Evolutionary conservation across 257 asterid species (phyloP).

Genomic region (Datura wrightii): DNA sequence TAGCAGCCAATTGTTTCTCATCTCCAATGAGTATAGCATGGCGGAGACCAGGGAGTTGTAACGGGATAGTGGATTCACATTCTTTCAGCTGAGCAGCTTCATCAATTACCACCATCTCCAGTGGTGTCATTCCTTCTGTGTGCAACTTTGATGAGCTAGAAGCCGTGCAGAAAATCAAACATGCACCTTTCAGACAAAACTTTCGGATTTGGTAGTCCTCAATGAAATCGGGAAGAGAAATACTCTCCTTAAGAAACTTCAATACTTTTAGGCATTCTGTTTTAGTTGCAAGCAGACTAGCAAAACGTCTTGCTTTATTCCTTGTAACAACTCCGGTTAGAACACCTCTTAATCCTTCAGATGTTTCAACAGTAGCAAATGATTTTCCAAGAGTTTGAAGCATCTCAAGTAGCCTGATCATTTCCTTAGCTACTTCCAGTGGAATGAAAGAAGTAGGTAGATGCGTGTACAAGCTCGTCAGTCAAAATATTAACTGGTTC

Average conservation of each 20-base stretch:
- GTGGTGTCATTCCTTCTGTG: background rate
- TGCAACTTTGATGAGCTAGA: slow-evolving; percentile 52
- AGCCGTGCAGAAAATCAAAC: slow-evolving; percentile 54
- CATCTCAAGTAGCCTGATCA: slow-evolving; percentile 33
- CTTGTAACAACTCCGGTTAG: background rate
- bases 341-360: slow-evolving; percentile 28
- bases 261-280: slow-evolving; percentile 37
- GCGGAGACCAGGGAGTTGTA: slow-evolving; percentile 55
- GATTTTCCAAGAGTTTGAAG: slow-evolving; percentile 36
- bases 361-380: background rate
- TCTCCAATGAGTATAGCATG: slow-evolving; percentile 69
- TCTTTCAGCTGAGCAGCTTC: slow-evolving; percentile 75
- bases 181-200: slow-evolving; percentile 46
- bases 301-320: background rate
- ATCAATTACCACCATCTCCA: slow-evolving; percentile 54
- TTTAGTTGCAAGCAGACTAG: slow-evolving; percentile 20
- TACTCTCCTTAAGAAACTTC: slow-evolving; percentile 8
- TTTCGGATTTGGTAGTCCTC: background rate
- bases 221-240: slow-evolving; percentile 35
- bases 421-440: slow-evolving; percentile 35
- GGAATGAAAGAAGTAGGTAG: slow-evolving; percentile 51
- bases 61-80: slow-evolving; percentile 61
- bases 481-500: slow-evolving; percentile 31
- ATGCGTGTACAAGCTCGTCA: slow-evolving; percentile 47
- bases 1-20: slow-evolving; percentile 67